These are phyloP conservation scores for Coniochaeta sp. DNA, from an alignment of 2,329 filamentous ascomycete genomes.

Conservation along the genomic window DNA sequence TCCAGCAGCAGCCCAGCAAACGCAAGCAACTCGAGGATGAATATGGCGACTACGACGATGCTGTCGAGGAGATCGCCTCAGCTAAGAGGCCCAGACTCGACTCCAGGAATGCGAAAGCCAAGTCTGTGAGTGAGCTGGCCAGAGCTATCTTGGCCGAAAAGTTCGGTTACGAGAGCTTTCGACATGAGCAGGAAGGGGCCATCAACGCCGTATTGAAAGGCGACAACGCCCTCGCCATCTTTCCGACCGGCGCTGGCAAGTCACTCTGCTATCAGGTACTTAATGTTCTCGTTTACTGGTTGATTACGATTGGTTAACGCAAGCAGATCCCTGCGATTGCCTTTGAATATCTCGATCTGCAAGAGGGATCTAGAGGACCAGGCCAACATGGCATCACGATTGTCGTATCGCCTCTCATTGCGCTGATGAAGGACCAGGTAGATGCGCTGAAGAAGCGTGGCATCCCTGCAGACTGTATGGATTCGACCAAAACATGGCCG, in stretches of 20 bases:
- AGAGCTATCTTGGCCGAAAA: conserved; percentile 24
- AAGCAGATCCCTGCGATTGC: conserved; percentile 36
- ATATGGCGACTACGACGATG: conserved; percentile 3
- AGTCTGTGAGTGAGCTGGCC: conserved; percentile 5
- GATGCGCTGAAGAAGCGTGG: conserved; percentile 41
- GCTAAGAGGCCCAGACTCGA: conserved; percentile 4
- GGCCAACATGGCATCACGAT: conserved; percentile 42
- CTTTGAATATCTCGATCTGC: conserved; percentile 33
- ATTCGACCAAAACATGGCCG: conserved; percentile 46
- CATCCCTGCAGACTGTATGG: conserved; percentile 44
- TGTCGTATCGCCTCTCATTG: conserved; percentile 48
- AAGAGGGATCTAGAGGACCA: conserved; percentile 14
- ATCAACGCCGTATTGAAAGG: conserved; percentile 29
- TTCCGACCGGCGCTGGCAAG: conserved; percentile 42
- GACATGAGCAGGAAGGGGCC: conserved; percentile 35
- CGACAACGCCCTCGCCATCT: conserved; percentile 33
- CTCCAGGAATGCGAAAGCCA: background rate
- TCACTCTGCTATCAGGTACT: conserved; percentile 40
- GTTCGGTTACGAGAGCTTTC: conserved; percentile 31
- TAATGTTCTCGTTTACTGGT: background rate
- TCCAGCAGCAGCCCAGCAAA: background rate
- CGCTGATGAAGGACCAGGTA: conserved; percentile 54
- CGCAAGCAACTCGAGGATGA: background rate
- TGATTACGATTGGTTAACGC: background rate
- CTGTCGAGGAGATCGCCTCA: conserved; percentile 4